Conservation (phyloP, 805 yeast genomes). For the Martiniozyma abietophila region DNA sequence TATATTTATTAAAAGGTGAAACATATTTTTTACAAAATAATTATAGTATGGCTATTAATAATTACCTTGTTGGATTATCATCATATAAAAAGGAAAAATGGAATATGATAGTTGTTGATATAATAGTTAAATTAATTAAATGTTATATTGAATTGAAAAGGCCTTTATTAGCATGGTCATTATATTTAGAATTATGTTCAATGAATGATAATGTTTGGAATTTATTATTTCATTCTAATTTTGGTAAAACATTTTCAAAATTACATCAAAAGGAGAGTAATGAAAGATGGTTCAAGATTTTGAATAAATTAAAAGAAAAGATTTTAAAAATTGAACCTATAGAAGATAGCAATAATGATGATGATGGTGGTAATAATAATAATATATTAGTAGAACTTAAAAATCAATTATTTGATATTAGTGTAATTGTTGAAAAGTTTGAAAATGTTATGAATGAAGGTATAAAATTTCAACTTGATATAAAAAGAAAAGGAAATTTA, state of each 20-base stretch:
- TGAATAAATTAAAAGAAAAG: neutral
- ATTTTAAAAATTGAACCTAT: constrained; percentile 4
- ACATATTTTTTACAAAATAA: constrained; percentile 27
- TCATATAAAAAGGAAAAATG: constrained; percentile 34
- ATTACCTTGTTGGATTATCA: constrained; percentile 31
- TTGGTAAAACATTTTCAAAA: neutral
- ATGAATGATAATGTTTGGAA: neutral
- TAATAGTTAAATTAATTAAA: constrained; percentile 30
- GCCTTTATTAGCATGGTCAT: constrained; percentile 25
- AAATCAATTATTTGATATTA: constrained; percentile 1
- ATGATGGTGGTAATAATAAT: constrained; percentile 1
- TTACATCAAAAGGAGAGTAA: no score
- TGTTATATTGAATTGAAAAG: constrained; percentile 29
- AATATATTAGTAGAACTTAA: constrained; percentile 1
- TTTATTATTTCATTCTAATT: neutral
- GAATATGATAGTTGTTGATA: constrained; percentile 25
- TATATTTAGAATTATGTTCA: constrained; percentile 25
- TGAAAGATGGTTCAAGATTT: no score
- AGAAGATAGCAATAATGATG: constrained; percentile 1
- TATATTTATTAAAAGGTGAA: constrained; percentile 45
- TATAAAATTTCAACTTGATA: constrained; percentile 24
- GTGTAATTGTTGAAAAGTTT: constrained; percentile 6
- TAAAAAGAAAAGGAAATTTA: constrained; percentile 22
- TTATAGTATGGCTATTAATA: constrained; percentile 33
- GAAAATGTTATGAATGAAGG: constrained; percentile 8